Base-by-base conservation (phyloP, 306 rosid genomes). In the Alnus rubra region DNA sequence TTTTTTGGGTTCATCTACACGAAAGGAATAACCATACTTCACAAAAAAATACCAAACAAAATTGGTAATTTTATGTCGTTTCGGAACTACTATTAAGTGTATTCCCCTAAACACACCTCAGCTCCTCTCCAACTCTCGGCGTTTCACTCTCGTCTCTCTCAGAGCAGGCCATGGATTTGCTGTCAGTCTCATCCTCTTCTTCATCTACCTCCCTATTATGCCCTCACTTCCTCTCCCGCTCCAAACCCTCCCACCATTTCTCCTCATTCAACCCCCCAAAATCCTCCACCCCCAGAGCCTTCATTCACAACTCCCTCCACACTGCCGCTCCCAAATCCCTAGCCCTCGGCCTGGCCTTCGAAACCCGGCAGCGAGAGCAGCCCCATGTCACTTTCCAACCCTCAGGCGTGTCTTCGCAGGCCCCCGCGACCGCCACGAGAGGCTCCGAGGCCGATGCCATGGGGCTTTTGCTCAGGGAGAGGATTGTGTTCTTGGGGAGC, bases 401-500 rank as follows among this genome's bases (percentile, higher is more conserved):
- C 2, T 88, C 93, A 1, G 59, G 28, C 16, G 49, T 15, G 49
- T 49, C 87, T 37, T 73, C 94, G 0, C 98, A 93, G 85, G 64
- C 89, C 72, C 96, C 93, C 9, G 82, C 59, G 7, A 81, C 89
- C 42, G 93, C 93, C 67, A 83, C 58, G 81, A 86, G 90, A 77
- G 97, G 92, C 45, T 91, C 92, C 4, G 94, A 95, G 74, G 79
- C 82, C 14, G 99, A 95, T 76, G 87, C 90, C 51, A 87, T 95
- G 99, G 98, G 98, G 7, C 73, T 95, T 28, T 80, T 95, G 87
- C 85, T 95, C 63, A 87, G 90, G 84, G 99, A 95, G 84, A 93
- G 99, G 84, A 93, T 95, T 63, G 98, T 95, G 35, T 95, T 95
- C 82, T 84, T 95, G 79, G 99, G 99, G 1, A 88, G 76, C 76